phyloP scores from a whole-genome alignment of 2,329 filamentous ascomycete genomes.

The Alternaria consortialis region DNA sequence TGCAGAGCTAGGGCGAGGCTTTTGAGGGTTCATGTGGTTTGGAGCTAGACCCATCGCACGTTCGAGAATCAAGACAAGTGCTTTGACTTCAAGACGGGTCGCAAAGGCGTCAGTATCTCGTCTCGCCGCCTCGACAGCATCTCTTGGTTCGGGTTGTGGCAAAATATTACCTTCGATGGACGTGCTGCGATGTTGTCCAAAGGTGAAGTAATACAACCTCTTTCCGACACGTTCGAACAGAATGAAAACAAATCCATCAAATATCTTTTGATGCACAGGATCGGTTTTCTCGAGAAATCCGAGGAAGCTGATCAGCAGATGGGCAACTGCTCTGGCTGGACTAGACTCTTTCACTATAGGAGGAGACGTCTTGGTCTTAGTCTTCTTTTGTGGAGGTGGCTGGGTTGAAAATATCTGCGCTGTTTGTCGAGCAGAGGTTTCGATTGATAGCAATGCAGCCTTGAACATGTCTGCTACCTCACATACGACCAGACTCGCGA shows the following conservation, averaged over 20 bases:
- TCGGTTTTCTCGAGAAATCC: conserved; percentile 48
- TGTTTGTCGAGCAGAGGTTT: conserved; percentile 34
- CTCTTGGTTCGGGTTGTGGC: conserved; percentile 13
- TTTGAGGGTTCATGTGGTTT: conserved; percentile 43
- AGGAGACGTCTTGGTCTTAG: conserved; percentile 13
- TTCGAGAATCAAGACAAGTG: conserved; percentile 54
- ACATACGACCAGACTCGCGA: conserved; percentile 38
- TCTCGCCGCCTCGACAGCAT: conserved; percentile 15
- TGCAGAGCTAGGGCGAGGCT: conserved; percentile 15
- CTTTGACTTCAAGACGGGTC: conserved; percentile 50
- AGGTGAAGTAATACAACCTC: conserved; percentile 51
- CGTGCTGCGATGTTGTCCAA: conserved; percentile 43
- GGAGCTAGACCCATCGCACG: conserved; percentile 52
- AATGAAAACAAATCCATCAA: conserved; percentile 56
- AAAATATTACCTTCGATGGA: conserved; percentile 42
- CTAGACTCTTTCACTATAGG: conserved; percentile 31
- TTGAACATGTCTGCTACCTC: conserved; percentile 52
- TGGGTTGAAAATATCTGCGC: conserved; percentile 15
- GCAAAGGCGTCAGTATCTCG: conserved; percentile 34
- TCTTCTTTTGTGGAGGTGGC: conserved; percentile 10
- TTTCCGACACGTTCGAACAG: conserved; percentile 53
- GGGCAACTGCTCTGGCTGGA: conserved; percentile 39
- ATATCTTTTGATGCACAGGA: conserved; percentile 50
- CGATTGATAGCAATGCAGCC: conserved; percentile 43
- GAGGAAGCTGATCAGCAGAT: conserved; percentile 50